A percentile compares a stretch with the other conserved stretches of the same genome.
phyloP scores from a whole-genome alignment of 805 yeast genomes.

The Saccharomycopsis javanensis region DNA sequence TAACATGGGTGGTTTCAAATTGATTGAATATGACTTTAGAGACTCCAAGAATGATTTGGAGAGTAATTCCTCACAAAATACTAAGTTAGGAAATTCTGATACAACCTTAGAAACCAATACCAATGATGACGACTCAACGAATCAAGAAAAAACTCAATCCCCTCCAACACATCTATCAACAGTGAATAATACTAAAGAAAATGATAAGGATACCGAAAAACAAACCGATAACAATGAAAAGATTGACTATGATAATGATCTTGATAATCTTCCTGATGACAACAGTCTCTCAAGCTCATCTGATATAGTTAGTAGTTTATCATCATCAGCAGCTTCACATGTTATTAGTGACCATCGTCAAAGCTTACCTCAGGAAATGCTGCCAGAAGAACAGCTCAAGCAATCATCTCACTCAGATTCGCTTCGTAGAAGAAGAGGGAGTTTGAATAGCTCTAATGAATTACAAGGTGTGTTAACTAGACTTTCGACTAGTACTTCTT shows the following conservation, averaged over 20 bases:
- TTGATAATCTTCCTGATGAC: neutral
- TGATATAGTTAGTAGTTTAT: slow-evolving; percentile 4
- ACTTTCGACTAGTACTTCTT: neutral
- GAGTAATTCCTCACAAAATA: neutral
- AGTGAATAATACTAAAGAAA: neutral
- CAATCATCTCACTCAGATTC: neutral
- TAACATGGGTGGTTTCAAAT: slow-evolving; percentile 63
- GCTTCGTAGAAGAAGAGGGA: neutral
- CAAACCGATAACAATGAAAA: neutral
- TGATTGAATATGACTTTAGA: slow-evolving; percentile 63
- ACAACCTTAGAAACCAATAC: slow-evolving; percentile 19
- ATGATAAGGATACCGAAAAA: neutral
- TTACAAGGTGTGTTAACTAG: neutral
- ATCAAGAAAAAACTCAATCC: slow-evolving; percentile 23
- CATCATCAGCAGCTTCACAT: slow-evolving; percentile 7
- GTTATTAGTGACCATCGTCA: neutral
- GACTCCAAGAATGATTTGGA: neutral
- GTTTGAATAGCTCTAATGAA: neutral
- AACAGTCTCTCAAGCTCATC: neutral
- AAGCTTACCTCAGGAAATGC: neutral
- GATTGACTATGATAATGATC: neutral
- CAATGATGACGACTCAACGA: slow-evolving; percentile 20
- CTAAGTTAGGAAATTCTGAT: neutral
- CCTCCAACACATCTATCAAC: slow-evolving; percentile 9
- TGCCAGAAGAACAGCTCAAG: neutral